A percentile compares a stretch with the other conserved stretches of the same genome.
Conservation (phyloP, 139 green algal species). For the Pseudopediastrum boryanum region DNA sequence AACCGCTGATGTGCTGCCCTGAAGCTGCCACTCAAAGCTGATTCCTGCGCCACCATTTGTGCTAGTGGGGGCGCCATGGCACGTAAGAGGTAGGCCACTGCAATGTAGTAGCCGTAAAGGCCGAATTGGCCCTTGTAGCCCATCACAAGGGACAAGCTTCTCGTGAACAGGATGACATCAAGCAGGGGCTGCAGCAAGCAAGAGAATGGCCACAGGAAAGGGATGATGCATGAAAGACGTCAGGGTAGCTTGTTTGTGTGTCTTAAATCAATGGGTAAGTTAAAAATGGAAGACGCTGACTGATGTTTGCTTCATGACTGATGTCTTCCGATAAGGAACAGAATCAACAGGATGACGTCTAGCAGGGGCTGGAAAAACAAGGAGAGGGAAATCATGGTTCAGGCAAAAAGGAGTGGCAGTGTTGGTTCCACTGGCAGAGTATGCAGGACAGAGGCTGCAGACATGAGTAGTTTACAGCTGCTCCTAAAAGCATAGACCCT, state of each 20-base stretch:
- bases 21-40: constrained; percentile 74
- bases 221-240: too few species aligned
- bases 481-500: too few species aligned
- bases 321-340: too few species aligned
- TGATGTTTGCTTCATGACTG: too few species aligned
- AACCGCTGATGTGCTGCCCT: constrained; percentile 61
- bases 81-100: constrained; percentile 72
- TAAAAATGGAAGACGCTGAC: too few species aligned
- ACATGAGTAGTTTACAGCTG: too few species aligned
- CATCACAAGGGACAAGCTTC: constrained; percentile 80
- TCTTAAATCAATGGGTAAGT: too few species aligned
- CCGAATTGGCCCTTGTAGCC: constrained; percentile 82
- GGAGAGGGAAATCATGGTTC: too few species aligned
- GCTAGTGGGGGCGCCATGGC: constrained; percentile 84
- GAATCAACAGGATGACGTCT: constrained; percentile 96
- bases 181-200: constrained; percentile 79
- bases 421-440: too few species aligned
- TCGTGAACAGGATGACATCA: constrained; percentile 95
- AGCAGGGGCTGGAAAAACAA: constrained; percentile 78
- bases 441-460: too few species aligned
- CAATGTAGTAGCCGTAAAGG: constrained; percentile 82
- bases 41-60: constrained; percentile 83
- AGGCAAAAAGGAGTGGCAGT: too few species aligned
- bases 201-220: constrained; percentile 18
- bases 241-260: too few species aligned